Evolutionary conservation across 176 grass and related monocot genomes (phyloP).

Genomic region (Typha latifolia): DNA sequence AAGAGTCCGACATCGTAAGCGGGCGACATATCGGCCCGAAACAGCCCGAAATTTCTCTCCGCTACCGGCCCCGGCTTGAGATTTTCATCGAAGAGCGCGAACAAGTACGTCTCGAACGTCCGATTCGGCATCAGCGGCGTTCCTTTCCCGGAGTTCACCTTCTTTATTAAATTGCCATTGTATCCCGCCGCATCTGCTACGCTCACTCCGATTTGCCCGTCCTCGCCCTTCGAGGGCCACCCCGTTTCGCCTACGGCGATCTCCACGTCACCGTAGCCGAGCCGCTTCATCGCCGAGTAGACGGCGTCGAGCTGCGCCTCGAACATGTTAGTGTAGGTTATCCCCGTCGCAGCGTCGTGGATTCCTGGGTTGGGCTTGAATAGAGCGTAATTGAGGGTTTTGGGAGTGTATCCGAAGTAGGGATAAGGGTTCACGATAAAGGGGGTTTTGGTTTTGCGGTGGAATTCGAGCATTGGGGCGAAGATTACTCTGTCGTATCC

Average conservation of each 20-base stretch:
- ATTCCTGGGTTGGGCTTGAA: slow-evolving; percentile 51
- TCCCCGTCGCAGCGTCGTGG: slow-evolving; percentile 42
- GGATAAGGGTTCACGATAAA: slow-evolving; percentile 88
- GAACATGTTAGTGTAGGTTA: slow-evolving; percentile 84
- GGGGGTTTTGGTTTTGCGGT: slow-evolving; percentile 33
- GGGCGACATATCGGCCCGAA: slow-evolving; percentile 53
- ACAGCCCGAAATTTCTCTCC: slow-evolving; percentile 74
- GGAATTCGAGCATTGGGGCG: slow-evolving; percentile 77
- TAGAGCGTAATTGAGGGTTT: slow-evolving; percentile 53
- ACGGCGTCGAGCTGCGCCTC: slow-evolving; percentile 78
- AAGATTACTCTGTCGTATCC: slow-evolving; percentile 49
- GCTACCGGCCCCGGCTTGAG: slow-evolving; percentile 80
- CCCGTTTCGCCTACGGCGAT: slow-evolving; percentile 77
- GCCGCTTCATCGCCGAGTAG: slow-evolving; percentile 66
- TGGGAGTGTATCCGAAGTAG: slow-evolving; percentile 83
- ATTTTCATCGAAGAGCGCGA: slow-evolving; percentile 78
- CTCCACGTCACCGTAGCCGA: slow-evolving; percentile 73
- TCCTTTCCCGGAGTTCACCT: slow-evolving; percentile 32
- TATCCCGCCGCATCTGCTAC: slow-evolving; percentile 48
- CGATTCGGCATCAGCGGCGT: slow-evolving; percentile 76
- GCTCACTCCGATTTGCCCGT: slow-evolving; percentile 53
- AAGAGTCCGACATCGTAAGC: slow-evolving; percentile 71
- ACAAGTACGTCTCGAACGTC: slow-evolving; percentile 82
- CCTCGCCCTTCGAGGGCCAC: slow-evolving; percentile 67
- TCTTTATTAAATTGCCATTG: slow-evolving; percentile 42